phyloP scores from a whole-genome alignment of 73 alveolate genomes.

The Paraurostyla sp. region DNA sequence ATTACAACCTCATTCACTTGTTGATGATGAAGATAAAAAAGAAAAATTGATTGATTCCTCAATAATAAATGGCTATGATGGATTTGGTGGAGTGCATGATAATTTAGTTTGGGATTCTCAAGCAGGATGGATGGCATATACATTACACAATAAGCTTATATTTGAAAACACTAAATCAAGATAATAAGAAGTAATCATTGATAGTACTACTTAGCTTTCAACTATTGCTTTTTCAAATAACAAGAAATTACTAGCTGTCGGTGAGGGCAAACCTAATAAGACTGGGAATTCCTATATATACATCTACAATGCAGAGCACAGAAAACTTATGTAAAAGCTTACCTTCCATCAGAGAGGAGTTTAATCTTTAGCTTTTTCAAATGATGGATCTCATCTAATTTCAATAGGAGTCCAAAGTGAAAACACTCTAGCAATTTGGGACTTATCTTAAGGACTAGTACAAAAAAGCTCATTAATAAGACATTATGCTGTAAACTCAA shows the following conservation, averaged over 20 bases:
- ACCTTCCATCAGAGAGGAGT: conserved; percentile 89
- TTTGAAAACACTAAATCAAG: conserved; percentile 75
- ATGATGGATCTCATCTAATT: conserved; percentile 77
- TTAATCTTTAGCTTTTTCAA: conserved; percentile 77
- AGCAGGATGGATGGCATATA: conserved; percentile 83
- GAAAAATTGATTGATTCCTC: conserved; percentile 49
- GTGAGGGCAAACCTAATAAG: conserved; percentile 77
- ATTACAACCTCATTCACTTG: conserved; percentile 46
- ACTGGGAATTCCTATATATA: conserved; percentile 83
- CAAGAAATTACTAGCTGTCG: conserved; percentile 68
- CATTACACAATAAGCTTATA: conserved; percentile 79
- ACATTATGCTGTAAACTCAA: conserved; percentile 72
- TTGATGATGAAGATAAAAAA: conserved; percentile 72
- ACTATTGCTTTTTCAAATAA: conserved; percentile 78
- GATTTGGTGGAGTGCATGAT: conserved; percentile 68
- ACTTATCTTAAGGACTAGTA: conserved; percentile 79
- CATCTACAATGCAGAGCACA: conserved; percentile 71
- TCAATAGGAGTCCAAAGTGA: conserved; percentile 86
- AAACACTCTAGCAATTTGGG: conserved; percentile 87
- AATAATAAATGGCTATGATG: conserved; percentile 52
- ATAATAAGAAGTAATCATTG: conserved; percentile 72
- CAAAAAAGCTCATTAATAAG: conserved; percentile 79
- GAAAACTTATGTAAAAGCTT: conserved; percentile 71
- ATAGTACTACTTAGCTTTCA: conserved; percentile 76
- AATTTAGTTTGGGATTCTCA: conserved; percentile 83